Evolutionary conservation across 2,329 filamentous ascomycete genomes (phyloP).

Genomic region (Alternaria sp.): DNA sequence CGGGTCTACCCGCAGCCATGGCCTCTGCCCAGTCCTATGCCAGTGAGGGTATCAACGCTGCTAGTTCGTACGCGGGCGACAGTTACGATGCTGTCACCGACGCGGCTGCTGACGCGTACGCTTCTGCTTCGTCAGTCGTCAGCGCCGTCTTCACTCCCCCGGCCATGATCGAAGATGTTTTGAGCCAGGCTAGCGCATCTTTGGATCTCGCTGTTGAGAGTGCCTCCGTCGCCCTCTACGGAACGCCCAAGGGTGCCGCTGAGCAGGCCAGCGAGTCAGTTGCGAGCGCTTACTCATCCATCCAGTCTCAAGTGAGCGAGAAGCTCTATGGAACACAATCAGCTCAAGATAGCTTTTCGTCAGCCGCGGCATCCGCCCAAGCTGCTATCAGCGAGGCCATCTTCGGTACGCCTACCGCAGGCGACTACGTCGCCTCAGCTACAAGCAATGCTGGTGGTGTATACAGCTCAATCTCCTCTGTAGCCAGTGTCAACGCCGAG

Average conservation of each 20-base stretch:
- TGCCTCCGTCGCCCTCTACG: slow-evolving; percentile 64
- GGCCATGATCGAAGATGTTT: slow-evolving; percentile 62
- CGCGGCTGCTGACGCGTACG: slow-evolving; percentile 58
- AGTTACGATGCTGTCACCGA: slow-evolving; percentile 55
- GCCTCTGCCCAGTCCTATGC: slow-evolving; percentile 62
- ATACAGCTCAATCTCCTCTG: slow-evolving; percentile 23
- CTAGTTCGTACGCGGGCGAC: slow-evolving; percentile 60
- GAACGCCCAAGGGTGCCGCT: slow-evolving; percentile 59
- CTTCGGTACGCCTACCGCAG: slow-evolving; percentile 61
- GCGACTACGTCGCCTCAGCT: slow-evolving; percentile 51
- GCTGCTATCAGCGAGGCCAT: slow-evolving; percentile 62
- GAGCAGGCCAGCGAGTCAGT: slow-evolving; percentile 63
- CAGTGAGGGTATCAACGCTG: slow-evolving; percentile 51
- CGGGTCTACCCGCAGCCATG: slow-evolving; percentile 64
- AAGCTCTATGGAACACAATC: slow-evolving; percentile 63
- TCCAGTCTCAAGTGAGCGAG: slow-evolving; percentile 57
- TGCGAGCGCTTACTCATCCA: slow-evolving; percentile 59
- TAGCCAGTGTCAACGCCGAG: slow-evolving; percentile 25
- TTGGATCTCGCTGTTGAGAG: slow-evolving; percentile 65
- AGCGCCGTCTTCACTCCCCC: slow-evolving; percentile 62
- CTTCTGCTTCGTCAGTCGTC: slow-evolving; percentile 55
- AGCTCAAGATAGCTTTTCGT: slow-evolving; percentile 60
- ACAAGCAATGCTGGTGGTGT: slow-evolving; percentile 51
- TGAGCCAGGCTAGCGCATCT: slow-evolving; percentile 63
- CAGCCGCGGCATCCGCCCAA: slow-evolving; percentile 62